These are phyloP conservation scores for Pulveroboletus sp. DNA, from an alignment of 768 basidiomycete genomes.

Conservation along the genomic window DNA sequence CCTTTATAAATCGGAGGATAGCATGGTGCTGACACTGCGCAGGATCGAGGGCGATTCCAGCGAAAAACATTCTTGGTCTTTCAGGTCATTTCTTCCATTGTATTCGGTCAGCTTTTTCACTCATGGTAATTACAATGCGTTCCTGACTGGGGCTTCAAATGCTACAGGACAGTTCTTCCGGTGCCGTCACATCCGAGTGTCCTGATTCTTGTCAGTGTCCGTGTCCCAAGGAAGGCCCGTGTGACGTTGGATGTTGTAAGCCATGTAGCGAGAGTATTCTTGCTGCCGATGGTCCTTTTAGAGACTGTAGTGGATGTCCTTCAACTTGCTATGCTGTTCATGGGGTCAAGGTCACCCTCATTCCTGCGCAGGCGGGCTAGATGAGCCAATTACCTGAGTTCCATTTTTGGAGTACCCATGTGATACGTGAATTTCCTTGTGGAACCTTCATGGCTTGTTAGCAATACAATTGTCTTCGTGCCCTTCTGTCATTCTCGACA, in stretches of 20 bases:
- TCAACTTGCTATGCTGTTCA: neutral
- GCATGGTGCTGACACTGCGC: neutral
- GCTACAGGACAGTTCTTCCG: neutral
- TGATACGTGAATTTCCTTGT: neutral
- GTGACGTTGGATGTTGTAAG: rapidly evolving
- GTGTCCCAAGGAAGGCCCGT: neutral
- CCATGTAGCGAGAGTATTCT: too few relatives aligned
- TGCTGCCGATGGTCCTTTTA: too few relatives aligned
- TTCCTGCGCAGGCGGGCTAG: too few relatives aligned
- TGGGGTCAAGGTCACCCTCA: too few relatives aligned
- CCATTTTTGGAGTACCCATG: too few relatives aligned
- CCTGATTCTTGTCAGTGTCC: neutral
- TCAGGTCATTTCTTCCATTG: neutral
- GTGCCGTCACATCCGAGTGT: neutral
- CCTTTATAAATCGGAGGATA: neutral
- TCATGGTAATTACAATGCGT: neutral
- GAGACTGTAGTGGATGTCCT: constrained; percentile 5
- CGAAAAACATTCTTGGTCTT: neutral
- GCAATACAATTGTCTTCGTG: too few relatives aligned
- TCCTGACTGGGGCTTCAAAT: neutral
- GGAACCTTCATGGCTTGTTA: neutral
- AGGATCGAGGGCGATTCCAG: neutral
- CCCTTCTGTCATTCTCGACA: neutral
- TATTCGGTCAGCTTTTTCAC: neutral
- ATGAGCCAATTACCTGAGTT: neutral